These are phyloP conservation scores for Speleostelium caveatum DNA, from an alignment of 78 protist genomes.

Conservation along the genomic window DNA sequence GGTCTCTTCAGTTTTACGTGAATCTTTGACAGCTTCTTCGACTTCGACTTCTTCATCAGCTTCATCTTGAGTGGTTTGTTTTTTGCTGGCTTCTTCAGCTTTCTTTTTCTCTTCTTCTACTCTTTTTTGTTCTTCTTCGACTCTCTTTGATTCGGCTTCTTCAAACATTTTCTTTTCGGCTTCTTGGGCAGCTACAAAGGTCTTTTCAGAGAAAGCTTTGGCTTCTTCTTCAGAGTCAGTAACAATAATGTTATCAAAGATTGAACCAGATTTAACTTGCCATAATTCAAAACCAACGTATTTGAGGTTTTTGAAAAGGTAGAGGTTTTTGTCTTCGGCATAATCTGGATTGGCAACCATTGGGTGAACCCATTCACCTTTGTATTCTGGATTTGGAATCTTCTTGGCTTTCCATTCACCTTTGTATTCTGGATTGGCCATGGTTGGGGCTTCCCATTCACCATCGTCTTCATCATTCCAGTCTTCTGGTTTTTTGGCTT, in stretches of 20 bases:
- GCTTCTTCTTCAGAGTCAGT: slow-evolving; percentile 90
- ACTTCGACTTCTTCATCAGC: slow-evolving; percentile 47
- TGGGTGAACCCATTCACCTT: slow-evolving; percentile 96
- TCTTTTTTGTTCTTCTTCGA: slow-evolving; percentile 62
- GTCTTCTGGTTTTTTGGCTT: slow-evolving; percentile 97
- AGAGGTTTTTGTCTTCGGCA: slow-evolving; percentile 84
- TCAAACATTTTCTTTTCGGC: slow-evolving; percentile 88
- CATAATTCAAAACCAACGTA: slow-evolving; percentile 96
- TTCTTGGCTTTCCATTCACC: slow-evolving; percentile 93
- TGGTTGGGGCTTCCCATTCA: slow-evolving; percentile 98
- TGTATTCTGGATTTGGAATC: slow-evolving; percentile 97
- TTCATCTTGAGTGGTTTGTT: slow-evolving; percentile 1
- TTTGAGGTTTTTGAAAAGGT: slow-evolving; percentile 76
- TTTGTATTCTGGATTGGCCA: slow-evolving; percentile 97
- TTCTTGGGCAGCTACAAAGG: slow-evolving; percentile 59
- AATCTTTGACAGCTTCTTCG: not conserved
- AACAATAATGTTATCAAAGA: slow-evolving; percentile 98
- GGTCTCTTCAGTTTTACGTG: not conserved
- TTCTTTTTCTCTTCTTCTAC: slow-evolving; percentile 52
- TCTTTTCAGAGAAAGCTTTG: slow-evolving; percentile 80
- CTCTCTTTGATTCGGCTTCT: slow-evolving; percentile 34
- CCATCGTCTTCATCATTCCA: slow-evolving; percentile 99
- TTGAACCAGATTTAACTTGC: slow-evolving; percentile 98
- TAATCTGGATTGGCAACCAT: slow-evolving; percentile 94
- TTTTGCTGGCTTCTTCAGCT: slow-evolving; percentile 41